Evolutionary conservation across 23 red algal species (phyloP).

Genomic region (Gracilaria caudata): DNA sequence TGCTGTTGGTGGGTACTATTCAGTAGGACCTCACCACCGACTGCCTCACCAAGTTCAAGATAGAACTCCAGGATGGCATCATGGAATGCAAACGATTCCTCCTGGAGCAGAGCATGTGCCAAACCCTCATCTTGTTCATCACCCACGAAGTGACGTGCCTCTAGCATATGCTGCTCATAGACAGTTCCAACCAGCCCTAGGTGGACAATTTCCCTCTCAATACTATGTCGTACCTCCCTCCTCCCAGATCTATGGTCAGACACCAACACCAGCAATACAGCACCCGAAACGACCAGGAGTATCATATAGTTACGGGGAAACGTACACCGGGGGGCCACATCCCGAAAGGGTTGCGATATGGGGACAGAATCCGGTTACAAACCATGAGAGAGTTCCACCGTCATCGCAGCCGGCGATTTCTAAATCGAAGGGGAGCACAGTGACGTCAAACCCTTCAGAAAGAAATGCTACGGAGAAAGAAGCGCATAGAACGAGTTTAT

Average conservation of each 20-base stretch:
- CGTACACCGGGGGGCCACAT: background rate
- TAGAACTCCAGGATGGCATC: conserved; percentile 31
- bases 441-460: conserved; percentile 6
- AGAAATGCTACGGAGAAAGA: background rate
- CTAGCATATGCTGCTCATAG: conserved; percentile 25
- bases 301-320: conserved; percentile 8
- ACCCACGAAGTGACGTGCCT: conserved; percentile 29
- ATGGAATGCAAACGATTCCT: conserved; percentile 18
- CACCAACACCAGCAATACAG: background rate
- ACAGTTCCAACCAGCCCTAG: conserved; percentile 9
- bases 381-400: background rate
- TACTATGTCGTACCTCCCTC: conserved; percentile 43
- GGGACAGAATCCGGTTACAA: background rate
- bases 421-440: background rate
- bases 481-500: background rate
- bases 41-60: conserved; percentile 14
- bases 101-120: conserved; percentile 9
- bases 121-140: conserved; percentile 38
- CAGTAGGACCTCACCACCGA: conserved; percentile 7
- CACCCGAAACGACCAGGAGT: conserved; percentile 1
- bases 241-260: conserved; percentile 24
- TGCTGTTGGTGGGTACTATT: conserved; percentile 33
- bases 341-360: background rate
- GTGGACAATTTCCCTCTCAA: conserved; percentile 25
- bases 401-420: background rate